Percentiles rank a stretch among this genome's conserved stretches.
phyloP scores from a whole-genome alignment of 192 early-diverging fungal species.

The Backusella parvicylindrica region DNA sequence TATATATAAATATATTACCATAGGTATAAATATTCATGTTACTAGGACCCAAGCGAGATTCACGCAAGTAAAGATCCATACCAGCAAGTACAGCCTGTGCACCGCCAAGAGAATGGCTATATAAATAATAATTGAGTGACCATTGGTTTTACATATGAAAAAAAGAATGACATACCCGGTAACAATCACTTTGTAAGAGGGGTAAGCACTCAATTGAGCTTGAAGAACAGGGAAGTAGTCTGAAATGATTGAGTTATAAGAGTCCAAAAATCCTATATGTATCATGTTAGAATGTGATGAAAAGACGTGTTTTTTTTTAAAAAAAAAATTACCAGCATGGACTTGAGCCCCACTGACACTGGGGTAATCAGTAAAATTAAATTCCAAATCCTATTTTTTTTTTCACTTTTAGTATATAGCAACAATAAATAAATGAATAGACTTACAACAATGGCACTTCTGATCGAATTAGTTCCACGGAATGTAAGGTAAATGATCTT shows the following conservation, averaged over 20 bases:
- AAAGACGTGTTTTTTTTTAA: not conserved
- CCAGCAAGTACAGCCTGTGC: slow-evolving; percentile 20
- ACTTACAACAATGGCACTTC: slow-evolving; percentile 10
- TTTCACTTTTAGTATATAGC: not conserved
- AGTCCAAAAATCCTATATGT: slow-evolving; percentile 10
- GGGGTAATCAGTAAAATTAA: not conserved
- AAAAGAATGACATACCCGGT: slow-evolving; percentile 16
- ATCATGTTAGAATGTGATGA: not conserved
- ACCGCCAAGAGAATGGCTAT: slow-evolving; percentile 32
- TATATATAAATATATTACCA: slow-evolving; percentile 11
- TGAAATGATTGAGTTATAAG: slow-evolving; percentile 3
- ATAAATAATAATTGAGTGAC: not conserved
- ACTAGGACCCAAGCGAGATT: not conserved
- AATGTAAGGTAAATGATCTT: slow-evolving; percentile 3
- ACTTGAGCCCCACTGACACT: not conserved
- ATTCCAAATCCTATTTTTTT: slow-evolving; percentile 5
- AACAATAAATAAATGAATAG: too few relatives aligned
- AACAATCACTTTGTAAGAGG: slow-evolving; percentile 17
- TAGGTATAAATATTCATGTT: slow-evolving; percentile 24
- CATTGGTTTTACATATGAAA: not conserved
- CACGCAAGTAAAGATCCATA: slow-evolving; percentile 28
- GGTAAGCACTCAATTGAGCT: not conserved
- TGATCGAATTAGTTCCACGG: not conserved
- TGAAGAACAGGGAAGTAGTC: not conserved
- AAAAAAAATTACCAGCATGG: slow-evolving; percentile 7